Percentiles rank a stretch among this genome's conserved stretches.
Evolutionary conservation across 2,329 filamentous ascomycete species (phyloP).

Genomic region (Arthrinium puccinioides): DNA sequence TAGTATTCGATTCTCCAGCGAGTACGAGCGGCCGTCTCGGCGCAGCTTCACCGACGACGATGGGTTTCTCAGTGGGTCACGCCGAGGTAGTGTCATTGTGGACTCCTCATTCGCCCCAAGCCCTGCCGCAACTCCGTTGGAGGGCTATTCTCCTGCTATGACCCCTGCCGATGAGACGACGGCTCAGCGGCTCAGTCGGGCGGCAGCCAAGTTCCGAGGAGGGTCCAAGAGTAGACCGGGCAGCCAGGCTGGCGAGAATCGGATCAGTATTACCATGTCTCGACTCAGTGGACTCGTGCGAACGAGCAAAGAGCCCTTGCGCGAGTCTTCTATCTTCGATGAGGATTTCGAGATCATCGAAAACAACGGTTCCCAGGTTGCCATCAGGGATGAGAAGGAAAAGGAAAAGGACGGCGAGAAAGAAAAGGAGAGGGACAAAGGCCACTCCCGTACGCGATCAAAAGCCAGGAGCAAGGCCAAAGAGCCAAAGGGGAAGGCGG

Average conservation of each 20-base stretch:
- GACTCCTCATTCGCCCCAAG: slow-evolving; percentile 36
- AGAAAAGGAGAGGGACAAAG: slow-evolving; percentile 12
- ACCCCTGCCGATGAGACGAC: slow-evolving; percentile 47
- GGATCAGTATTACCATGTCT: slow-evolving; percentile 50
- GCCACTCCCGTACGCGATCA: slow-evolving; percentile 2
- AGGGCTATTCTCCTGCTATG: slow-evolving; percentile 28
- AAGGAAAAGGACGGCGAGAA: slow-evolving; percentile 14
- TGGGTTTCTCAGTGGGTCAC: slow-evolving; percentile 22
- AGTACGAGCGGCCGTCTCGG: slow-evolving; percentile 42
- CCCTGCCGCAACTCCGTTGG: slow-evolving; percentile 26
- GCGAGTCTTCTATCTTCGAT: slow-evolving; percentile 18
- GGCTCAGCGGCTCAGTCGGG: slow-evolving; percentile 47
- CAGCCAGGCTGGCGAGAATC: slow-evolving; percentile 51
- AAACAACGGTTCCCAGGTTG: slow-evolving; percentile 4
- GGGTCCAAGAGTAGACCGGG: slow-evolving; percentile 44
- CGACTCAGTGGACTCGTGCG: slow-evolving; percentile 46
- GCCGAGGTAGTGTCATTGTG: slow-evolving; percentile 44
- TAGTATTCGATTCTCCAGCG: slow-evolving; percentile 48
- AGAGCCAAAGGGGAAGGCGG: slow-evolving; percentile 14
- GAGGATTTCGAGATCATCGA: slow-evolving; percentile 18
- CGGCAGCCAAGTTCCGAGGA: slow-evolving; percentile 46
- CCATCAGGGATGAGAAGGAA: slow-evolving; percentile 15
- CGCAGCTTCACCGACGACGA: slow-evolving; percentile 39
- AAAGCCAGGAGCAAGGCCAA: slow-evolving; percentile 14
- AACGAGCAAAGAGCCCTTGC: slow-evolving; percentile 41